These are phyloP conservation scores for Lolium multiflorum DNA, from an alignment of 176 grass and related monocot genomes.

Conservation along the genomic window DNA sequence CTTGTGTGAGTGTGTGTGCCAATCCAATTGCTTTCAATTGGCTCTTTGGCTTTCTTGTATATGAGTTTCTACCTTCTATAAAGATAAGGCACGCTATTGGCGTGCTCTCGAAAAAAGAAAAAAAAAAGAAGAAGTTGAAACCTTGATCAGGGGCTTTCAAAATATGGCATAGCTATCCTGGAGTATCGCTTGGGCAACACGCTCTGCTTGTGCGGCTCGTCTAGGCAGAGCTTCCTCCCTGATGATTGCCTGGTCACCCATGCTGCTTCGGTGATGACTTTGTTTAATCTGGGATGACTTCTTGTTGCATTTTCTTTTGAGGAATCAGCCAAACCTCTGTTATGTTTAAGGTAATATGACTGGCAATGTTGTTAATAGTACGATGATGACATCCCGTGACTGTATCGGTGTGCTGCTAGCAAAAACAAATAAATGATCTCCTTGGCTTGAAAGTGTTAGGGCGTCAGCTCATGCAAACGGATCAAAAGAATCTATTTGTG, in stretches of 20 bases:
- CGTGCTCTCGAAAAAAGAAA: too few species aligned
- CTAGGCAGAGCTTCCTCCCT: not conserved
- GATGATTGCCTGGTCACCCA: not conserved
- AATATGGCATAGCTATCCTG: not conserved
- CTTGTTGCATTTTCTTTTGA: not conserved
- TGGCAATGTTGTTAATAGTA: not conserved
- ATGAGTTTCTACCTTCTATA: too few species aligned
- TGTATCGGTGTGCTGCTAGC: too few species aligned
- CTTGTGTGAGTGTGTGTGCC: too few species aligned
- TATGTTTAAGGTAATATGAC: not conserved
- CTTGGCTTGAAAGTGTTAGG: too few species aligned
- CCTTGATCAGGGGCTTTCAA: not conserved
- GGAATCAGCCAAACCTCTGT: not conserved
- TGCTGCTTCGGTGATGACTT: not conserved
- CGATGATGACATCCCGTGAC: not conserved
- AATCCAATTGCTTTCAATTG: too few species aligned
- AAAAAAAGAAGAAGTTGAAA: too few species aligned
- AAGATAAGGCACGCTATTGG: too few species aligned
- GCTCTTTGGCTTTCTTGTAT: too few species aligned
- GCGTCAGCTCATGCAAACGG: too few species aligned
- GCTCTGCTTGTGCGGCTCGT: not conserved
- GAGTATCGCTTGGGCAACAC: not conserved
- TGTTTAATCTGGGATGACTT: slow-evolving; percentile 8
- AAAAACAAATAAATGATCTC: too few species aligned
- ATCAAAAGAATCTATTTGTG: too few species aligned